These are phyloP conservation scores for Hemisphaericaspora nanyangensis DNA, from an alignment of 805 yeast species.

Conservation along the genomic window DNA sequence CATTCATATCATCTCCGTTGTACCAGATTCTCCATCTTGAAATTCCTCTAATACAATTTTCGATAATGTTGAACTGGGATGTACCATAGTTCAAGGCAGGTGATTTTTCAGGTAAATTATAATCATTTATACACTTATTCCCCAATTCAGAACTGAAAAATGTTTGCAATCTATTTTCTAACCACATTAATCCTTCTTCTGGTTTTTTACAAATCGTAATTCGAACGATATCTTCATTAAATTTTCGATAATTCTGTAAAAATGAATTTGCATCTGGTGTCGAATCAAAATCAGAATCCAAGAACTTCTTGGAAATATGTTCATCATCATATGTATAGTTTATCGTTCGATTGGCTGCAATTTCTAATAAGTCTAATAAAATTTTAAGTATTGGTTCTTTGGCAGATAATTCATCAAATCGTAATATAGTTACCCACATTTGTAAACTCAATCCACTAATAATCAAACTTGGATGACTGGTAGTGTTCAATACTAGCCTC, in stretches of 20 bases:
- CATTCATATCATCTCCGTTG: conserved; percentile 49
- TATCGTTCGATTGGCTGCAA: conserved; percentile 73
- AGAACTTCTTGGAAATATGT: conserved; percentile 57
- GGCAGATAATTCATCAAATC: conserved; percentile 72
- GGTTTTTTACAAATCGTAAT: conserved; percentile 84
- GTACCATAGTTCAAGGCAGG: conserved; percentile 73
- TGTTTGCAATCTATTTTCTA: conserved; percentile 64
- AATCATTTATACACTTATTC: conserved; percentile 51
- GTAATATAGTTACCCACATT: conserved; percentile 87
- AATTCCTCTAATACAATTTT: conserved; percentile 86
- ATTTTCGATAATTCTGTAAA: conserved; percentile 72
- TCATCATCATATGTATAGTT: conserved; percentile 69
- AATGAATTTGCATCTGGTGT: conserved; percentile 75
- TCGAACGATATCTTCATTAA: conserved; percentile 87
- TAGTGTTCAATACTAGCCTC: conserved; percentile 71
- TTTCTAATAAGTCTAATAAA: conserved; percentile 66
- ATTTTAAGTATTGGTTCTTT: conserved; percentile 51
- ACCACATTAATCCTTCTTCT: conserved; percentile 76
- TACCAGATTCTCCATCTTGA: conserved; percentile 97
- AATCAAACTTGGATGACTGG: conserved; percentile 81
- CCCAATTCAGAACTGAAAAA: conserved; percentile 76
- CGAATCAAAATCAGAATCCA: conserved; percentile 87
- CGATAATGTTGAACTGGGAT: conserved; percentile 81
- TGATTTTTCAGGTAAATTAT: conserved; percentile 51
- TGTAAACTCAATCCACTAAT: conserved; percentile 87